These are phyloP conservation scores for Choanephora cucurbitarum DNA, from an alignment of 371 early-diverging fungal genomes.

Conservation along the genomic window DNA sequence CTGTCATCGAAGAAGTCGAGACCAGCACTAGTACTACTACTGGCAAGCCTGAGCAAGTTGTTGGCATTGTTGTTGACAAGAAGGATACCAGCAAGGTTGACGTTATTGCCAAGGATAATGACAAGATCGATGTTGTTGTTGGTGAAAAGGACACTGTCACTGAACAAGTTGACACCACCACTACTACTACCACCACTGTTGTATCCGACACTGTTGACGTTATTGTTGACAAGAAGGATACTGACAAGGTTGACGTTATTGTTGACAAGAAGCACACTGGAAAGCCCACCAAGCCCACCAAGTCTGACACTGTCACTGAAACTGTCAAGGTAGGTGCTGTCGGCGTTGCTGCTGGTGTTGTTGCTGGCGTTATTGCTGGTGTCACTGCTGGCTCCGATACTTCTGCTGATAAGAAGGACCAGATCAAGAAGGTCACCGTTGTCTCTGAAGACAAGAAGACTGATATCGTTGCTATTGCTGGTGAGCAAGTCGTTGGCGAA, in stretches of 20 bases:
- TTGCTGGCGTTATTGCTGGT: constrained; percentile 2
- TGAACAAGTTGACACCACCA: constrained; percentile 12
- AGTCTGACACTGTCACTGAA: background rate
- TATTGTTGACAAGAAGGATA: constrained; percentile 1
- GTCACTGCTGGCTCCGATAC: constrained; percentile 5
- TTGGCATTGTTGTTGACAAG: background rate
- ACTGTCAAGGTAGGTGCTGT: constrained; percentile 2
- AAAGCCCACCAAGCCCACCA: constrained; percentile 1
- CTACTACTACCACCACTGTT: constrained; percentile 1
- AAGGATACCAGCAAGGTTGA: background rate
- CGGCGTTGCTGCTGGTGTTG: background rate
- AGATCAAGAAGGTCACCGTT: background rate
- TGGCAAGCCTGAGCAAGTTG: background rate
- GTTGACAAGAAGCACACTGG: constrained; percentile 2
- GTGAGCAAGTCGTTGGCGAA: background rate
- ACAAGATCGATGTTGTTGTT: constrained; percentile 1
- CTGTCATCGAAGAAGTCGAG: background rate
- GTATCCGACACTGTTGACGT: constrained; percentile 8
- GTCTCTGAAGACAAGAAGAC: background rate
- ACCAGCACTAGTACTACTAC: background rate
- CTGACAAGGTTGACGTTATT: background rate
- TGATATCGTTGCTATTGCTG: background rate
- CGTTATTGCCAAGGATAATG: constrained; percentile 2
- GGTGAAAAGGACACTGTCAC: constrained; percentile 12
- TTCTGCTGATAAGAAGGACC: background rate